Evolutionary conservation across 768 basidiomycete genomes (phyloP).

Genomic region (Cystofilobasidium capitatum): DNA sequence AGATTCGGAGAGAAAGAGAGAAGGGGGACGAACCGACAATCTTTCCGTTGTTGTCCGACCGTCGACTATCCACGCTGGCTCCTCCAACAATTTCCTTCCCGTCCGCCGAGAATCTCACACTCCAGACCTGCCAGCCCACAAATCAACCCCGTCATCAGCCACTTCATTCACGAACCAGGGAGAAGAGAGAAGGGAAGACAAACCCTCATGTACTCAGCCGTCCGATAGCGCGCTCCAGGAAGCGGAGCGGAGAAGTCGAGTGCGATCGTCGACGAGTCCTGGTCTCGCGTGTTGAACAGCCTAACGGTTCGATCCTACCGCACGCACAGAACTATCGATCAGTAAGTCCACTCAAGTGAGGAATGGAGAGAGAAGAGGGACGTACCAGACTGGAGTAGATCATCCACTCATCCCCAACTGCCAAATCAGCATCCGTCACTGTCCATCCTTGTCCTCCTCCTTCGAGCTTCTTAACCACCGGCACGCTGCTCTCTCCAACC

Average conservation of each 20-base stretch:
- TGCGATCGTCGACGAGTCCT: not conserved
- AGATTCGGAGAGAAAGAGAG: not conserved
- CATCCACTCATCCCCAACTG: slow-evolving; percentile 79
- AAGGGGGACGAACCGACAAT: slow-evolving; percentile 27
- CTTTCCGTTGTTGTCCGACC: slow-evolving; percentile 28
- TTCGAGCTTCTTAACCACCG: slow-evolving; percentile 50
- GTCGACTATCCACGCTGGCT: slow-evolving; percentile 30
- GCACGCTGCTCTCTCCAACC: slow-evolving; percentile 37
- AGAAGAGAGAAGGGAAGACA: slow-evolving; percentile 43
- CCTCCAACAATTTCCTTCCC: slow-evolving; percentile 91
- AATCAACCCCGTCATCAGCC: slow-evolving; percentile 59
- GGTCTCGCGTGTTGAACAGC: slow-evolving; percentile 36
- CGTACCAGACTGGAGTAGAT: slow-evolving; percentile 34
- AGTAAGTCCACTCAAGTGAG: no score
- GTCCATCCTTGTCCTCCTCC: slow-evolving; percentile 79
- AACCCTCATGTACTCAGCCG: slow-evolving; percentile 14
- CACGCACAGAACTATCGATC: slow-evolving; percentile 28
- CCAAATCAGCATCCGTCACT: slow-evolving; percentile 86
- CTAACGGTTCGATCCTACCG: slow-evolving; percentile 33
- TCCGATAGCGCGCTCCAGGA: not conserved
- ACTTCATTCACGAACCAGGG: slow-evolving; percentile 59
- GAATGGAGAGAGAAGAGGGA: slow-evolving; percentile 39
- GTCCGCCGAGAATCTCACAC: slow-evolving; percentile 90
- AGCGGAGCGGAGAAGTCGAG: slow-evolving; percentile 30
- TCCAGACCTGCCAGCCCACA: slow-evolving; percentile 73